Conservation (phyloP, 345 rosid genomes). For the Ailanthus altissimus region DNA sequence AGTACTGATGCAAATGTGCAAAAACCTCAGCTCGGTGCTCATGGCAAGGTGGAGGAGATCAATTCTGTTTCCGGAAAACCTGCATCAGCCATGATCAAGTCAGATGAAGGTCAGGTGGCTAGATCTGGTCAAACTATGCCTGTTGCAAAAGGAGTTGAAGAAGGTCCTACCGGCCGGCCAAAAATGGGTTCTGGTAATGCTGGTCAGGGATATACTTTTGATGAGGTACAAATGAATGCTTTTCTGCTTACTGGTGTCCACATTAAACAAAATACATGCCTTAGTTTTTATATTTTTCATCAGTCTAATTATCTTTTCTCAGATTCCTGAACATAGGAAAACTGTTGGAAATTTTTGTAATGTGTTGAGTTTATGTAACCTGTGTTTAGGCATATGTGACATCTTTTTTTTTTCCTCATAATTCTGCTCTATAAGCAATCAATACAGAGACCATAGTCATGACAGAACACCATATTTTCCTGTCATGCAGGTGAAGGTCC, state of each 20-base stretch:
- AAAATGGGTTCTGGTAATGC: slow-evolving; percentile 96
- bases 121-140: slow-evolving; percentile 62
- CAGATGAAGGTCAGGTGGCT: slow-evolving; percentile 73
- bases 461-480: slow-evolving; percentile 13
- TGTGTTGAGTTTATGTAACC: background rate
- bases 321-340: background rate
- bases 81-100: slow-evolving; percentile 49
- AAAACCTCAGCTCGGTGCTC: slow-evolving; percentile 71
- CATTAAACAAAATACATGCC: background rate
- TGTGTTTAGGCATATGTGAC: background rate
- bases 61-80: slow-evolving; percentile 65
- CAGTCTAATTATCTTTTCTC: background rate
- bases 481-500: slow-evolving; percentile 81
- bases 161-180: slow-evolving; percentile 65
- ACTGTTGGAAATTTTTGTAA: background rate
- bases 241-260: background rate
- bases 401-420: slow-evolving; percentile 9
- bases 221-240: slow-evolving; percentile 59
- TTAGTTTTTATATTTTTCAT: background rate
- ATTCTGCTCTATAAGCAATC: background rate
- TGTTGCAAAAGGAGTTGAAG: slow-evolving; percentile 85
- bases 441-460: background rate
- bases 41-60: slow-evolving; percentile 79
- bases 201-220: slow-evolving; percentile 98
- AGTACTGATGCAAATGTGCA: slow-evolving; percentile 64